Base-by-base conservation (phyloP, 768 basidiomycete species). In the Thelephora ganbajun region DNA sequence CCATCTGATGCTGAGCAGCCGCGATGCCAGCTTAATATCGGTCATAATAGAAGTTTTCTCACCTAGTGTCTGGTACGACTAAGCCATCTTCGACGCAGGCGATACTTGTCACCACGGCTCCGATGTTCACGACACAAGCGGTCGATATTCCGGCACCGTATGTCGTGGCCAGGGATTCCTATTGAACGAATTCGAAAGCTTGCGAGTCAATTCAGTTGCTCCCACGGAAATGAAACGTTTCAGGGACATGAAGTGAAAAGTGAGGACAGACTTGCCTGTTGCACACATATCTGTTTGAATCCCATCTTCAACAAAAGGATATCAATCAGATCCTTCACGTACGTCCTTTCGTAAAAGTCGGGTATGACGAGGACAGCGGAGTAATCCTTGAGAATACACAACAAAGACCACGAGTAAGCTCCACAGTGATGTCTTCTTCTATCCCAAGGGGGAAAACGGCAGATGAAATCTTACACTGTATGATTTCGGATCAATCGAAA, bases 41-140 rank as follows among this genome's bases (percentile, higher is more conserved):
- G 18, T 41, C 7, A 18, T 4, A 39, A 39, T 3, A 39, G 2
- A 12, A 2, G 49, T 23, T 16, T 12, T 50, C 66, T 39, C 56
- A 88, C 92, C 93, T 76, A 2, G 91, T 90, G 55, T 99, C 96
- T 4, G 82, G 59, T 23, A 92, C 66, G 18, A 99, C 76, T 44
- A 92, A 59, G 2, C 96, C 96, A 56, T 99, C 96, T 49, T 98
- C 96, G 2, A 98, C 84, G 58, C 93, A 97, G 0, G 92, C 80
- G 36, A 99, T 77, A 50, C 77, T 89, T 1, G 88, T 91, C 48
- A 72, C 77, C 13, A 69, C 72, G 11, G 94, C 86, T 2, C 96
- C 96, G 45, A 98, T 82, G 61, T 99, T 90, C 33, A 99, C 86
- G 4, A 99, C 88, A 57, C 96, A 98, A 11, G 93, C 96, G 56